Evolutionary conservation across 2,329 filamentous ascomycete species (phyloP).

Genomic region (Orbilia ellipsospora): DNA sequence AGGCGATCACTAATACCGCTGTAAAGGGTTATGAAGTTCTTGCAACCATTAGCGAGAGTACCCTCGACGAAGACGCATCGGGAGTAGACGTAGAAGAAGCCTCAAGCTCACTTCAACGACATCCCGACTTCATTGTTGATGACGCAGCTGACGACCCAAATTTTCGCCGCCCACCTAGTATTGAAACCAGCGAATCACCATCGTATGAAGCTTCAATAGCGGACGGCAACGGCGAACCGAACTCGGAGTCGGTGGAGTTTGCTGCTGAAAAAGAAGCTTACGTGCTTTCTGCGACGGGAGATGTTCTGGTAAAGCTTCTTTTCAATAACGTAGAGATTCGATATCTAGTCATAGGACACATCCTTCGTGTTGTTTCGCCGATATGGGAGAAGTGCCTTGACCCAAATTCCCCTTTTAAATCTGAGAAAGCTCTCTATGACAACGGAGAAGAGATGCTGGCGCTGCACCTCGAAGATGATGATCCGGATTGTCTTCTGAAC

Average conservation of each 20-base stretch:
- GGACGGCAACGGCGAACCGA: background rate
- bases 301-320: conserved; percentile 21
- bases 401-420: conserved; percentile 21
- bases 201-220: no score
- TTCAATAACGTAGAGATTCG: conserved; percentile 1
- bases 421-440: background rate
- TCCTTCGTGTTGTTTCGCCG: conserved; percentile 22
- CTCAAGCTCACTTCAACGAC: no score
- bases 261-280: conserved; percentile 15
- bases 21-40: no score
- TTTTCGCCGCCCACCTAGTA: no score
- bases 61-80: no score
- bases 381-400: conserved; percentile 27
- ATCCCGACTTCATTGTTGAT: no score
- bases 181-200: no score
- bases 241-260: background rate
- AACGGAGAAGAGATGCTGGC: conserved; percentile 1
- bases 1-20: no score
- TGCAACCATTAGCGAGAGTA: no score
- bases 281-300: conserved; percentile 6
- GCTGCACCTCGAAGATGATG: conserved; percentile 26
- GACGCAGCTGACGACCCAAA: no score
- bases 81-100: no score
- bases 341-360: conserved; percentile 17
- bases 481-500: conserved; percentile 18